These are phyloP conservation scores for Podochytrium sp. DNA, from an alignment of 192 early-diverging fungal genomes.

Conservation along the genomic window DNA sequence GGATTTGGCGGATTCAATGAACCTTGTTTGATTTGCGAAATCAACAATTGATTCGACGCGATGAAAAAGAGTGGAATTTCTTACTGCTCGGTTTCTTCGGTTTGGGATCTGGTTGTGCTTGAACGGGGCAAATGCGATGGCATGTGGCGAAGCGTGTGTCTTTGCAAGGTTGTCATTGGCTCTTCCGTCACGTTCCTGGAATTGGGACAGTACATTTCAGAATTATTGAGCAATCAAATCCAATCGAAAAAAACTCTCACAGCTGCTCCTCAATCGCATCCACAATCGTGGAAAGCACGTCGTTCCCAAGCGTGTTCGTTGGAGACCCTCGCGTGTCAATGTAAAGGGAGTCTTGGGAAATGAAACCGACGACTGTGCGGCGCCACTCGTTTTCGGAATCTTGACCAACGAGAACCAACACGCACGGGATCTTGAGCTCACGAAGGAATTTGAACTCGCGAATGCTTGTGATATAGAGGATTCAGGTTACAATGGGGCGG, in stretches of 20 bases:
- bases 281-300: constrained; percentile 2
- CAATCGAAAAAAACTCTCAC: too few species aligned
- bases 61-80: neutral
- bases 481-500: too few species aligned
- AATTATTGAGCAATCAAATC: too few species aligned
- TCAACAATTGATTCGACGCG: neutral
- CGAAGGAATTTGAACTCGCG: constrained; percentile 12
- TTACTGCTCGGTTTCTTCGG: too few species aligned
- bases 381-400: neutral
- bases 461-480: too few species aligned
- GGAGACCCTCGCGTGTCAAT: neutral
- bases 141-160: neutral
- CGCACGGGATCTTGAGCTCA: constrained; percentile 7
- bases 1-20: neutral
- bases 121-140: neutral
- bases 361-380: constrained; percentile 1
- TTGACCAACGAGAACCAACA: constrained; percentile 4
- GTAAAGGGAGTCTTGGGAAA: constrained; percentile 1
- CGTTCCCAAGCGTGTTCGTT: neutral
- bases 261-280: constrained; percentile 6
- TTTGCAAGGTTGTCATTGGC: neutral
- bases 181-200: too few species aligned
- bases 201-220: too few species aligned
- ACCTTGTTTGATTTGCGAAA: neutral
- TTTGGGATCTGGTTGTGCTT: neutral